phyloP scores from a whole-genome alignment of 2,329 filamentous ascomycete genomes.

The Scortechinia acanthostroma region DNA sequence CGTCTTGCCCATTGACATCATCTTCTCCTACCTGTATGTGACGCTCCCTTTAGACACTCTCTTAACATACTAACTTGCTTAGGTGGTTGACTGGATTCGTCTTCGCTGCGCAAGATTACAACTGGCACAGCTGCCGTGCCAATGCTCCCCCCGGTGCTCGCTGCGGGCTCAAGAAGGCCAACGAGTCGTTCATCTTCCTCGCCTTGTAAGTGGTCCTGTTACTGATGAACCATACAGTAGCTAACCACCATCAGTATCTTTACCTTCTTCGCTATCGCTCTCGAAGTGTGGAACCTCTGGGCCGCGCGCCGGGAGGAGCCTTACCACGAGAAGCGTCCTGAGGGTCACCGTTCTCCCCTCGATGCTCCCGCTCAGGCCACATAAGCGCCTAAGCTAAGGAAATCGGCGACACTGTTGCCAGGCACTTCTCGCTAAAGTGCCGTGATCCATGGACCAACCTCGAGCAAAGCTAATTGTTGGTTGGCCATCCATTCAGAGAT shows the following conservation, averaged over 20 bases:
- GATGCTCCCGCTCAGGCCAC: too few species aligned
- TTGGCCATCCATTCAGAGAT: too few species aligned
- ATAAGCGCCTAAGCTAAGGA: too few species aligned
- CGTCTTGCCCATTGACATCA: slow-evolving; percentile 26
- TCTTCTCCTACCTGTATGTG: slow-evolving; percentile 33
- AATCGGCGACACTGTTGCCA: too few species aligned
- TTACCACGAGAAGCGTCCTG: slow-evolving; percentile 14
- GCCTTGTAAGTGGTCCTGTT: slow-evolving; percentile 36
- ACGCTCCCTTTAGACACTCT: slow-evolving; percentile 1
- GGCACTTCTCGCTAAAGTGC: too few species aligned
- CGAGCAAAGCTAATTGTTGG: too few species aligned
- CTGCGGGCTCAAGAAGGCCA: slow-evolving; percentile 27
- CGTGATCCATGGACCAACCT: too few species aligned
- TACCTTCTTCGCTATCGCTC: slow-evolving; percentile 23
- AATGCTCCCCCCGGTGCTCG: slow-evolving; percentile 18
- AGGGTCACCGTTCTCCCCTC: slow-evolving; percentile 4
- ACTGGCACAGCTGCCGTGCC: slow-evolving; percentile 16
- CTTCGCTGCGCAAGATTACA: slow-evolving; percentile 34
- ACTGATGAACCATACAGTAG: too few species aligned
- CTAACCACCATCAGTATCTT: too few species aligned
- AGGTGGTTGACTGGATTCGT: slow-evolving; percentile 39
- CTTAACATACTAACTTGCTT: neutral
- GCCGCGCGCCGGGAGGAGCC: slow-evolving; percentile 12
- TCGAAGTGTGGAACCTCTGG: slow-evolving; percentile 25
- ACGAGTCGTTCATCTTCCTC: slow-evolving; percentile 32